A percentile compares a stretch with the other conserved stretches of the same genome.
Evolutionary conservation across 2,329 filamentous ascomycete species (phyloP).

Genomic region (Penicillium hordei): DNA sequence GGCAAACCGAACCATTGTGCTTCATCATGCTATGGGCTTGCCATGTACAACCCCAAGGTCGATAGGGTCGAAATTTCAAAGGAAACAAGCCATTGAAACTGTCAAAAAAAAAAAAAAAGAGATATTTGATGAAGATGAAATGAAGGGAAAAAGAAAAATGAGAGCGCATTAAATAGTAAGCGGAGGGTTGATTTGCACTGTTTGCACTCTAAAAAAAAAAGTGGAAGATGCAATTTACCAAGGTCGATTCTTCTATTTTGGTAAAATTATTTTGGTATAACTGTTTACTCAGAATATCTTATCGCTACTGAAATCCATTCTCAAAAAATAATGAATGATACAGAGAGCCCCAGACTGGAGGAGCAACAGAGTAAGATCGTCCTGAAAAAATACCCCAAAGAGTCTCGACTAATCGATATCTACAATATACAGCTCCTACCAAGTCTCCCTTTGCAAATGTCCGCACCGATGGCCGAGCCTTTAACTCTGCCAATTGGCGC

Average conservation of each 20-base stretch:
- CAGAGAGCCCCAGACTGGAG: constrained; percentile 30
- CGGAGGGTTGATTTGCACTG: constrained; percentile 16
- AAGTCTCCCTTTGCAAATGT: constrained; percentile 34
- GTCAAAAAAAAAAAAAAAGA: background rate
- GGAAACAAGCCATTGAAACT: background rate
- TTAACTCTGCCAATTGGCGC: constrained; percentile 45
- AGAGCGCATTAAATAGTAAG: constrained; percentile 16
- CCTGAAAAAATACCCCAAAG: constrained; percentile 15
- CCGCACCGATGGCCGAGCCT: constrained; percentile 39
- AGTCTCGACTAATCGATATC: constrained; percentile 14
- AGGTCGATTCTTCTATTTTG: background rate
- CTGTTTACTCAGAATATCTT: background rate
- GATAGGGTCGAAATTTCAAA: background rate
- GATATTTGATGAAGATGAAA: background rate
- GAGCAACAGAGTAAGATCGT: constrained; percentile 35
- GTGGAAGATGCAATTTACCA: constrained; percentile 7
- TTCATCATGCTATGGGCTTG: constrained; percentile 46
- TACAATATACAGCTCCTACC: constrained; percentile 29
- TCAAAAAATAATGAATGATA: constrained; percentile 31
- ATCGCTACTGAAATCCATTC: background rate
- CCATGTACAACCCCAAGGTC: background rate
- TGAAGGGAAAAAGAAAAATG: constrained; percentile 1
- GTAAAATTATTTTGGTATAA: background rate
- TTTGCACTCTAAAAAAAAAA: constrained; percentile 25
- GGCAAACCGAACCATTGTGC: constrained; percentile 76